phyloP scores from a whole-genome alignment of 2,329 filamentous ascomycete species.

The Septoria petroselini region DNA sequence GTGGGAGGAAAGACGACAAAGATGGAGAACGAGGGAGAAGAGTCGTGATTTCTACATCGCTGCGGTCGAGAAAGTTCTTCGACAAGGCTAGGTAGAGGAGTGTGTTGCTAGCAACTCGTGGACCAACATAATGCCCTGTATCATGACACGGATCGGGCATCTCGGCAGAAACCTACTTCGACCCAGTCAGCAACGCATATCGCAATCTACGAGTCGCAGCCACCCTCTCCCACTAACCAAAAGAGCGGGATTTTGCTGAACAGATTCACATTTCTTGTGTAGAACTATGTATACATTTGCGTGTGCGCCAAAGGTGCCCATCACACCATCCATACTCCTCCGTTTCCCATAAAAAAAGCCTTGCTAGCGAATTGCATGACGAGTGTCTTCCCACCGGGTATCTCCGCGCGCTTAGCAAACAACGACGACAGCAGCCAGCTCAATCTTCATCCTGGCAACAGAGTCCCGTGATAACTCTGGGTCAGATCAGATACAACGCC shows the following conservation, averaged over 20 bases:
- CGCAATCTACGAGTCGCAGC: no score
- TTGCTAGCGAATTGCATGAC: conserved; percentile 9
- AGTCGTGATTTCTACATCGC: background rate
- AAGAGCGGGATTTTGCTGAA: no score
- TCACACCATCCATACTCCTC: background rate
- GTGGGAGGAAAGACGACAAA: no score
- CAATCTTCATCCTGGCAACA: conserved; percentile 18
- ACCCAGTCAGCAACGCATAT: no score
- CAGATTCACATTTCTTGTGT: no score
- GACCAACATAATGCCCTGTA: background rate
- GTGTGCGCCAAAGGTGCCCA: background rate
- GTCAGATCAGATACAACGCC: conserved; percentile 19
- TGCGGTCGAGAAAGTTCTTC: background rate
- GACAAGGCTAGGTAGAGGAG: background rate
- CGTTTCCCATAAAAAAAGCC: no score
- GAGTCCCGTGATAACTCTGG: conserved; percentile 10
- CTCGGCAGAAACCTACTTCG: no score
- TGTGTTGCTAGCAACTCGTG: background rate
- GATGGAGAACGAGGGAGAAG: background rate
- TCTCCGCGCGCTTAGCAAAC: conserved; percentile 19
- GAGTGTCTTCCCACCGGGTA: conserved; percentile 19
- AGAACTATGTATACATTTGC: background rate
- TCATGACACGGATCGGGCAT: no score
- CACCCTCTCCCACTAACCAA: no score
- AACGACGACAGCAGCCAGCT: conserved; percentile 10